Base-by-base conservation (phyloP, 2,329 filamentous ascomycete genomes). In the Aspergillus quadricinctus region DNA sequence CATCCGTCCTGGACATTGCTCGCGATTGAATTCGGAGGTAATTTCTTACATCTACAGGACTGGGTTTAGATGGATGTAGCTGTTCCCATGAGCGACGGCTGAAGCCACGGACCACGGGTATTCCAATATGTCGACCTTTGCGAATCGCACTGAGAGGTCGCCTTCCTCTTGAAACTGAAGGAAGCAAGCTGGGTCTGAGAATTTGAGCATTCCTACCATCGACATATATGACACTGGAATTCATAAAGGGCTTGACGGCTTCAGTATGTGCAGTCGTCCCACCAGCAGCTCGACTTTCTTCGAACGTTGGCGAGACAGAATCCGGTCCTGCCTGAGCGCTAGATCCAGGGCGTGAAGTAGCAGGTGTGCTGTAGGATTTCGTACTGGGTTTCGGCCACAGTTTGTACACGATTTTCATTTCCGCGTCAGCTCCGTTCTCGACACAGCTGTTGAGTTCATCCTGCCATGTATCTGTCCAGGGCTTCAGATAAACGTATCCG, bases 391-490 rank as follows among this genome's bases (percentile, higher is more conserved):
- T 82, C 0, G 89, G 88, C 92, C 92, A 97, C 8, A 97, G 77
- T 37, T 81, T 85, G 72, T 96, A 86, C 0, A 90, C 84, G 7
- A 97, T 87, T 72, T 97, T 97, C 75, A 94, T 88, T 73, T 99
- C 94, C 0, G 93, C 94, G 9, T 88, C 80, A 1, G 93, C 87
- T 1, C 94, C 94, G 56, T 97, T 90, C 51, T 96, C 90, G 5
- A 96, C 81, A 4, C 94, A 95, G 72, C 91, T 96, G 61, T 88
- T 86, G 7, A 99, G 78, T 73, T 99, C 93, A 67, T 97, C 92
- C 52, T 82, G 83, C 92, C 94, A 99, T 1, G 93, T 96, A 64
- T 94, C 85, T 1, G 89, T 92, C 88, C 93, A 96, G 0, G 91
- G 90, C 53, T 86, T 87, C 51, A 97, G 78, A 66, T 96, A 90